Percentiles rank a stretch among this genome's conserved stretches.
These are phyloP conservation scores for Boletus mariae DNA, from an alignment of 1,284 basidiomycete genomes.

Conservation along the genomic window DNA sequence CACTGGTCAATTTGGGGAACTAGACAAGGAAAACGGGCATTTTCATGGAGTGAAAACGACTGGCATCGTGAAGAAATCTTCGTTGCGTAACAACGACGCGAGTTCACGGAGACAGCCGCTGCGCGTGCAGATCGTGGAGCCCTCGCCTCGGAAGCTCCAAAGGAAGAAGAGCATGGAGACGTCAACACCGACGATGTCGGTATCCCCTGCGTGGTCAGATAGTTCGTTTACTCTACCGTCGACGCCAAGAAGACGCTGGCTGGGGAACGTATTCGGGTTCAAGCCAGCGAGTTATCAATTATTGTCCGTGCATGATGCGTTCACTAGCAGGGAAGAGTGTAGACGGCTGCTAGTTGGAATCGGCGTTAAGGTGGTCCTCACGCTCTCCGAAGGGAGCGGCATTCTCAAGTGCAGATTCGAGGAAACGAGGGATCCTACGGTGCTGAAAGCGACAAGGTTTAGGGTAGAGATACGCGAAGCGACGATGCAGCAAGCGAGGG, in stretches of 20 bases:
- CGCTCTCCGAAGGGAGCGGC: constrained; percentile 57
- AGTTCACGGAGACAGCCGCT: constrained; percentile 20
- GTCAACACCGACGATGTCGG: constrained; percentile 17
- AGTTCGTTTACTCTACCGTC: constrained; percentile 41
- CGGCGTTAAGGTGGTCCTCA: constrained; percentile 66
- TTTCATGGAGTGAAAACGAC: constrained; percentile 13
- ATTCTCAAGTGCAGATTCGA: constrained; percentile 69
- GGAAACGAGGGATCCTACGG: constrained; percentile 50
- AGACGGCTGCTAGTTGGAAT: constrained; percentile 68
- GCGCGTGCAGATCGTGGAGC: constrained; percentile 53
- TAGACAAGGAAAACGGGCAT: constrained; percentile 38
- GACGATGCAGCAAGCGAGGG: constrained; percentile 41
- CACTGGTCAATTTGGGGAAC: constrained; percentile 21
- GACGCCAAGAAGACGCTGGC: constrained; percentile 77
- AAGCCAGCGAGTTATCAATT: constrained; percentile 67
- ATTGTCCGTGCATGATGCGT: constrained; percentile 64
- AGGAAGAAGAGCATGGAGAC: constrained; percentile 39
- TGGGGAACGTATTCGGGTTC: constrained; percentile 86
- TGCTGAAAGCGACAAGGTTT: constrained; percentile 69
- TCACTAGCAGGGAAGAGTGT: constrained; percentile 71
- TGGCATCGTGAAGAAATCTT: constrained; percentile 40
- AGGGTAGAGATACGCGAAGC: constrained; percentile 66
- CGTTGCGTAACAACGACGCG: constrained; percentile 36
- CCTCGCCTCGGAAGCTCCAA: constrained; percentile 39
- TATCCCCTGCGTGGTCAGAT: constrained; percentile 45